Evolutionary conservation across 208 protist genomes (phyloP).

Genomic region (Strigomonas oncopelti): DNA sequence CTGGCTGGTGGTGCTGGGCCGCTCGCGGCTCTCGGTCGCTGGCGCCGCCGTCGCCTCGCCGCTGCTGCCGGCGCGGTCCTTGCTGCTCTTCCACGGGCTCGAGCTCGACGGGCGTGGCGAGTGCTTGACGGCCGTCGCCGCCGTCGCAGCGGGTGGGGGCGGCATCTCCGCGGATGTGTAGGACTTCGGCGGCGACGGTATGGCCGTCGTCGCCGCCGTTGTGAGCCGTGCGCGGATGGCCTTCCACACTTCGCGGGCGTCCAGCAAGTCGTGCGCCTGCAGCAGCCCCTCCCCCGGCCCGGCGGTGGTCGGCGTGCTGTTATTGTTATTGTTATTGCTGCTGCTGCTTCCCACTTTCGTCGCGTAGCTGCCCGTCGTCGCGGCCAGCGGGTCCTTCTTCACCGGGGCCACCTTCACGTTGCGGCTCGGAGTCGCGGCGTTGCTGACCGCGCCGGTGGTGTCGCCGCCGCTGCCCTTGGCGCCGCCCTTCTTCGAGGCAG

Average conservation of each 20-base stretch:
- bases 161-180: neutral
- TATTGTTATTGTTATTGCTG: neutral
- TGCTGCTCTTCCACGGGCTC: neutral
- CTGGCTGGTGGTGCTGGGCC: neutral
- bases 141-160: neutral
- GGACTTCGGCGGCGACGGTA: constrained; percentile 9
- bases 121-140: neutral
- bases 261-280: constrained; percentile 10
- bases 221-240: constrained; percentile 6
- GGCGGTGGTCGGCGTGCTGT: neutral
- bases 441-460: neutral
- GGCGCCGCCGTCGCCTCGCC: neutral
- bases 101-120: neutral
- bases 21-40: constrained; percentile 1
- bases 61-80: neutral
- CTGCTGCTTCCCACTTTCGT: neutral
- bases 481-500: constrained; percentile 8
- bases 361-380: constrained; percentile 3
- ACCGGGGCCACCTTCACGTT: neutral
- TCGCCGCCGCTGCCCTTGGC: neutral
- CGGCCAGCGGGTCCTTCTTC: constrained; percentile 8
- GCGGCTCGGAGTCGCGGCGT: neutral
- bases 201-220: neutral
- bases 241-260: constrained; percentile 6
- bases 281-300: neutral